Evolutionary conservation across 2,329 filamentous ascomycete species (phyloP), one percentile per base, ranked within the genome.

Genomic region (Neonectria ditissima): DNA sequence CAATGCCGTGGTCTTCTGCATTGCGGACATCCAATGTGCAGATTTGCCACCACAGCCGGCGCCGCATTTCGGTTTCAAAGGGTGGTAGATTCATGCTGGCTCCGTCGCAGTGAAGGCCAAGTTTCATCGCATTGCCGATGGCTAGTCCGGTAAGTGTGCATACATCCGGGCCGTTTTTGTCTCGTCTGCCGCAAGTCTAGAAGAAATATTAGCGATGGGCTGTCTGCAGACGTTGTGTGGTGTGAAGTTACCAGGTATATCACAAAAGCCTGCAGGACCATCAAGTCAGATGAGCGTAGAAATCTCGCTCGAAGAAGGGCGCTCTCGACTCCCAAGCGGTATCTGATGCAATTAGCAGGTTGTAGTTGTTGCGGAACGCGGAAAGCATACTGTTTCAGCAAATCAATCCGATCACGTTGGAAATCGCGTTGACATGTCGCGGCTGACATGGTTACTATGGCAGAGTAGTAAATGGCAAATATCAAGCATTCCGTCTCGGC

Each of bases 11-110:
- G 62, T 87, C 86, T 69, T 88, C 84, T 7, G 83, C 82, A 5
- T 83, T 80, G 47, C 84, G 76, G 13, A 80, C 78, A 67, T 86
- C 83, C 2, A 84, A 75, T 11, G 81, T 79, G 66, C 80, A 83
- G 5, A 87, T 79, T 57, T 84, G 81, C 83, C 84, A 86, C 84
- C 84, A 86, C 7, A 86, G 74, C 20, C 84, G 77, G 41, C 84
- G 80, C 2, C 84, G 79, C 73, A 86, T 82, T 68, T 87, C 85
- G 14, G 83, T 79, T 56, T 87, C 82, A 61, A 86, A 84, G 0
- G 84, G 80, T 3, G 80, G 6, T 86, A 78, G 26, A 81, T 26
- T 77, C 24, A 20, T 63, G 28, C 3, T 62, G 30, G 30, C 9
- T 14, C 30, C 65, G 18, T 74, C 68, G 4, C 65, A 56, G 48